phyloP scores from a whole-genome alignment of 495 filamentous ascomycete genomes.

The Aspergillus asperescens region DNA sequence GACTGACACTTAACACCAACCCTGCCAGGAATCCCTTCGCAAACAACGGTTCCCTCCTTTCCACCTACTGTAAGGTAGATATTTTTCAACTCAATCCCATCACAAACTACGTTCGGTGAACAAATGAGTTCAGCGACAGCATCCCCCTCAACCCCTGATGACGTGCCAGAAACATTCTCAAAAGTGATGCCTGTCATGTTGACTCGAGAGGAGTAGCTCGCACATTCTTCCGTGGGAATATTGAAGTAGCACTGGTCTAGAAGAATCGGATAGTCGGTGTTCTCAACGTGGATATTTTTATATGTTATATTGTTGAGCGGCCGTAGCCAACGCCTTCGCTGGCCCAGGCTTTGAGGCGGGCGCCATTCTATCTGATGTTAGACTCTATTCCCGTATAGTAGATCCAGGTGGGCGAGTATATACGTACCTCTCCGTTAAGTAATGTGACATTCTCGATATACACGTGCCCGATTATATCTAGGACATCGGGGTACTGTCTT shows the following conservation, averaged over 20 bases:
- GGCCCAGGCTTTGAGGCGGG: slow-evolving; percentile 52
- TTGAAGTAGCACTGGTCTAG: slow-evolving; percentile 57
- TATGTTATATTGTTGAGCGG: slow-evolving; percentile 55
- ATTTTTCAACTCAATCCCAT: slow-evolving; percentile 45
- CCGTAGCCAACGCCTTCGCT: slow-evolving; percentile 51
- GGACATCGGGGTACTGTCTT: slow-evolving; percentile 50
- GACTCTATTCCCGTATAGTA: not conserved
- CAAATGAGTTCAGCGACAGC: slow-evolving; percentile 49
- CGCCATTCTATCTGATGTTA: slow-evolving; percentile 40
- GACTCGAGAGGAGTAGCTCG: slow-evolving; percentile 46
- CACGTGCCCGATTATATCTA: slow-evolving; percentile 50
- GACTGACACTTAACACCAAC: slow-evolving; percentile 44
- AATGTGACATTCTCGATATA: slow-evolving; percentile 53
- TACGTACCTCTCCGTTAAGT: slow-evolving; percentile 43
- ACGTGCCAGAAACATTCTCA: slow-evolving; percentile 51
- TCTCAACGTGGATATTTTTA: slow-evolving; percentile 50
- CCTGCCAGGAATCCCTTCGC: slow-evolving; percentile 47
- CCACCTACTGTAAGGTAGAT: slow-evolving; percentile 49
- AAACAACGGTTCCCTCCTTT: slow-evolving; percentile 41
- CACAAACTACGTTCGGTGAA: slow-evolving; percentile 50
- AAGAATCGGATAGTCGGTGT: slow-evolving; percentile 50
- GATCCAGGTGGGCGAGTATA: not conserved
- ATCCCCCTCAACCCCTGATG: slow-evolving; percentile 44
- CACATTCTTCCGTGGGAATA: slow-evolving; percentile 45
- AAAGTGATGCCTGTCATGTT: slow-evolving; percentile 53